These are phyloP conservation scores for Blastomyces parvus DNA, from an alignment of 2,329 filamentous ascomycete species.

Conservation along the genomic window DNA sequence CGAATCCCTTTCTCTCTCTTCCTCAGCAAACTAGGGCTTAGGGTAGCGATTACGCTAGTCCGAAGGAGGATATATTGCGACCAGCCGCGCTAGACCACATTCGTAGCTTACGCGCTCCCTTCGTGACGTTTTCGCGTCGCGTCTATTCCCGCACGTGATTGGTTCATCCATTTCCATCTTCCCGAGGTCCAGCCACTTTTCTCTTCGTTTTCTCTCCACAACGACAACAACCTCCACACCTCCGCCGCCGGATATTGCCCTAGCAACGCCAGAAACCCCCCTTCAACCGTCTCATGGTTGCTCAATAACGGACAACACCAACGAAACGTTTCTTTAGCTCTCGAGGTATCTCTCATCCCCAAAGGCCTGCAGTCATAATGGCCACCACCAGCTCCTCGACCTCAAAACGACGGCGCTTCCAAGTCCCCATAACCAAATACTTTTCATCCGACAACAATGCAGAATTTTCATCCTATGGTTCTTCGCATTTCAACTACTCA, in stretches of 20 bases:
- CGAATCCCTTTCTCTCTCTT: no score
- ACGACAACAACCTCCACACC: no score
- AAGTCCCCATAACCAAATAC: slow-evolving; percentile 35
- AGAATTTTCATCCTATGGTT: slow-evolving; percentile 16
- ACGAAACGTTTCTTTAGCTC: neutral
- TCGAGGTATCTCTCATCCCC: neutral
- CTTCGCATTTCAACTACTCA: slow-evolving; percentile 34
- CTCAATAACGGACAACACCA: no score
- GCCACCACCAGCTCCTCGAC: slow-evolving; percentile 19
- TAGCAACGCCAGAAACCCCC: no score
- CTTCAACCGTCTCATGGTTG: no score
- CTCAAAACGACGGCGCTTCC: slow-evolving; percentile 38
- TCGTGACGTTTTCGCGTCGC: neutral
- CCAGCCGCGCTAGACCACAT: neutral
- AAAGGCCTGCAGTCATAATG: slow-evolving; percentile 12
- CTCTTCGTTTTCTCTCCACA: no score
- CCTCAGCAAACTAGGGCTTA: no score
- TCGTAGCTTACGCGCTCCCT: neutral
- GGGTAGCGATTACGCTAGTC: neutral
- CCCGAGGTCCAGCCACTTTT: neutral
- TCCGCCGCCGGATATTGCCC: no score
- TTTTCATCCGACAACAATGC: slow-evolving; percentile 24
- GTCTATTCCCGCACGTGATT: neutral
- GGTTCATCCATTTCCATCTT: neutral
- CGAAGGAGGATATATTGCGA: neutral